Percentiles rank a stretch among this genome's conserved stretches.
These are phyloP conservation scores for Stellera chamaejasme DNA, from an alignment of 345 rosid species.

Conservation along the genomic window DNA sequence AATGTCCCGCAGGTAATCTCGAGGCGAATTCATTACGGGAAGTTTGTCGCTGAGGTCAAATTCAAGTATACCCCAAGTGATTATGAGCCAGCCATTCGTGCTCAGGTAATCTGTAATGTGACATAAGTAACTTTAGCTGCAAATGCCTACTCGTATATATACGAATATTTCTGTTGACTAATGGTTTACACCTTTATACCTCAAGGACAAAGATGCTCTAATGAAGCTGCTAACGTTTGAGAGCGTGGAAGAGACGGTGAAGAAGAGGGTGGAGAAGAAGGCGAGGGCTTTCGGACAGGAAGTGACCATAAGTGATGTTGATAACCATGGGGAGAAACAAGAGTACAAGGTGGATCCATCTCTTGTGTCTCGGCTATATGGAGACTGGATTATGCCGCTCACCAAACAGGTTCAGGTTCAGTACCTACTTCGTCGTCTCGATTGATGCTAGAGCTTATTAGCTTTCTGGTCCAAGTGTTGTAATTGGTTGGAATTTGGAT, in stretches of 20 bases:
- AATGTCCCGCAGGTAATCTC: constrained; percentile 56
- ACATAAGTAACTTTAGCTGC: background rate
- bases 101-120: constrained; percentile 39
- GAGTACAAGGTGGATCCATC: constrained; percentile 61
- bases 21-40: constrained; percentile 83
- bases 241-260: constrained; percentile 68
- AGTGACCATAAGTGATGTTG: constrained; percentile 22
- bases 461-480: too few relatives aligned
- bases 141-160: background rate
- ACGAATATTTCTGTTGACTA: background rate
- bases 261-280: constrained; percentile 77
- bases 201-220: constrained; percentile 58
- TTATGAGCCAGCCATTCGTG: constrained; percentile 61
- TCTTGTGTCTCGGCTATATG: constrained; percentile 54
- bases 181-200: background rate
- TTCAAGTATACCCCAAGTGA: constrained; percentile 56
- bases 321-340: background rate
- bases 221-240: constrained; percentile 65
- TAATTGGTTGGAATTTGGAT: too few relatives aligned
- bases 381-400: constrained; percentile 79
- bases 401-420: constrained; percentile 74
- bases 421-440: constrained; percentile 76
- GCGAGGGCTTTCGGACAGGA: constrained; percentile 64
- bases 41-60: constrained; percentile 84
- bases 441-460: constrained; percentile 20